phyloP scores from a whole-genome alignment of 2,329 filamentous ascomycete species.

The Cryphonectria naterciae region DNA sequence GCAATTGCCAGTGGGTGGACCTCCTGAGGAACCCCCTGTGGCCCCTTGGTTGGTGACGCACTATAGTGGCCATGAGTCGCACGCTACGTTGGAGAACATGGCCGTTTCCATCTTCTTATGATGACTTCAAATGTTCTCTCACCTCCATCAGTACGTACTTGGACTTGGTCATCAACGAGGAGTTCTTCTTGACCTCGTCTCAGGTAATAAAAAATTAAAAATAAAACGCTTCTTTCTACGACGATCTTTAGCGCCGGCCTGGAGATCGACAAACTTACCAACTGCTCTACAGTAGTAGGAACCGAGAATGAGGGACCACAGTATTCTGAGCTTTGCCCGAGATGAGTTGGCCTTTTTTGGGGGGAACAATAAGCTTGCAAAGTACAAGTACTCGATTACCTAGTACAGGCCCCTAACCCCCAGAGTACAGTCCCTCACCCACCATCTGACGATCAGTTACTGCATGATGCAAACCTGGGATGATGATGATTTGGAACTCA shows the following conservation, averaged over 20 bases:
- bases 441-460: not conserved
- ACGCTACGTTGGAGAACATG: not conserved
- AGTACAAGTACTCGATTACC: not conserved
- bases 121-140: not conserved
- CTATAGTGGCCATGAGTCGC: not conserved
- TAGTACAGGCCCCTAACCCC: not conserved
- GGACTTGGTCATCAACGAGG: too few relatives aligned
- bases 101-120: not conserved
- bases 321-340: not conserved
- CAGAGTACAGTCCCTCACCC: not conserved
- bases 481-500: not conserved
- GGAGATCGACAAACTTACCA: not conserved
- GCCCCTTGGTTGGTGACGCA: not conserved
- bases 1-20: not conserved
- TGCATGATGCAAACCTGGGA: not conserved
- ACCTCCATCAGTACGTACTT: not conserved
- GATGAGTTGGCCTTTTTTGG: not conserved
- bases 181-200: not conserved
- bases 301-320: too few relatives aligned
- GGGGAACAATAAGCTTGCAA: not conserved
- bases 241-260: not conserved
- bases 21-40: not conserved
- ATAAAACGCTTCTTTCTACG: not conserved
- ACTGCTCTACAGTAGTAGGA: too few relatives aligned
- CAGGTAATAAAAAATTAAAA: not conserved